These are phyloP conservation scores for Xylaria multiplex DNA, from an alignment of 2,329 filamentous ascomycete species.

Conservation along the genomic window DNA sequence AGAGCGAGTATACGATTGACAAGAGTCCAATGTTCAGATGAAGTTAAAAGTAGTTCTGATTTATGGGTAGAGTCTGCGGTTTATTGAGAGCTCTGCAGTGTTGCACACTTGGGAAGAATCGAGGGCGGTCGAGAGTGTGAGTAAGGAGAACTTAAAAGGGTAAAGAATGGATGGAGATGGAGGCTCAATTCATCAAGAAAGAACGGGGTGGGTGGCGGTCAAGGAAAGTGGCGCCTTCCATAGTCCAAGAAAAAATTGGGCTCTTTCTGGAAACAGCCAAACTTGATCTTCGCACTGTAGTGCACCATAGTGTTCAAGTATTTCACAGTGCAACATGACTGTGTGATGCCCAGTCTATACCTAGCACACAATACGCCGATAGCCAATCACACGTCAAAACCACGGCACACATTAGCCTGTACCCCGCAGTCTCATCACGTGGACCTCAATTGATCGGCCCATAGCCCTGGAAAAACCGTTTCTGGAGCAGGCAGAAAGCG, in stretches of 20 bases:
- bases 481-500: neutral
- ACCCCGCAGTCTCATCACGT: conserved; percentile 30
- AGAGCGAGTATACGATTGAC: no score
- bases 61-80: no score
- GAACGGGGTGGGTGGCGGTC: conserved; percentile 33
- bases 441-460: conserved; percentile 19
- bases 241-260: conserved; percentile 7
- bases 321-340: no score
- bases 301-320: no score
- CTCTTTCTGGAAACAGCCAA: conserved; percentile 28
- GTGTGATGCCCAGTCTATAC: neutral
- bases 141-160: neutral
- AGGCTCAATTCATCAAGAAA: conserved; percentile 30
- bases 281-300: neutral
- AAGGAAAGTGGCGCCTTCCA: conserved; percentile 20
- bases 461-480: neutral
- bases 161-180: conserved; percentile 5
- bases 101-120: no score
- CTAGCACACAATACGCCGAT: no score
- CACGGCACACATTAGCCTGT: conserved; percentile 4
- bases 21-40: no score
- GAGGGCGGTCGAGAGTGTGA: neutral
- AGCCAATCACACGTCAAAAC: conserved; percentile 8
- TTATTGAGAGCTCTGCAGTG: no score
- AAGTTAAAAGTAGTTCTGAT: no score